Conservation (phyloP, 108 stramenopile genomes). For the Nitzschia putrida region DNA sequence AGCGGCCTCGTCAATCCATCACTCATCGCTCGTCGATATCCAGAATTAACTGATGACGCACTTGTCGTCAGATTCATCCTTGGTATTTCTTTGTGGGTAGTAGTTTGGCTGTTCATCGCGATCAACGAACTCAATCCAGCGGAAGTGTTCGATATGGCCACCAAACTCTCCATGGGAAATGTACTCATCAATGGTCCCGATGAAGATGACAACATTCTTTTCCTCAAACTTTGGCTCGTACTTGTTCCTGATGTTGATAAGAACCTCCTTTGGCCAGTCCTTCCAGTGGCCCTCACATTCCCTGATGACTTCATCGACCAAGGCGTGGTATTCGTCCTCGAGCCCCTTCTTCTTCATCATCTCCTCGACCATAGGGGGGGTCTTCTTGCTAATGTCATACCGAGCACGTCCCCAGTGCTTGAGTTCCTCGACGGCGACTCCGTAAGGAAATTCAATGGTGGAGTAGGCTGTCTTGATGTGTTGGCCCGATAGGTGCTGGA, state of each 20-base stretch:
- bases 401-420: conserved; percentile 36
- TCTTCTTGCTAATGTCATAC: conserved; percentile 45
- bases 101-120: conserved; percentile 51
- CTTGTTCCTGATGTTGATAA: conserved; percentile 33
- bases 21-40: too few relatives aligned
- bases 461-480: conserved; percentile 48
- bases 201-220: conserved; percentile 50
- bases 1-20: too few relatives aligned
- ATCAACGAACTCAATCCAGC: conserved; percentile 65
- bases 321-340: conserved; percentile 35
- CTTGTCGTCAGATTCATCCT: conserved; percentile 29
- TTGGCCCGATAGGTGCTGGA: conserved; percentile 43
- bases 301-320: conserved; percentile 40
- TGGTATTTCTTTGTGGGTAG: conserved; percentile 42
- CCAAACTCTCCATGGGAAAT: conserved; percentile 51
- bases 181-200: conserved; percentile 51
- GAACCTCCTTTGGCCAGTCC: conserved; percentile 44
- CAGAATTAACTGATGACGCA: conserved; percentile 17
- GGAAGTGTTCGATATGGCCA: conserved; percentile 48
- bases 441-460: conserved; percentile 50
- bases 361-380: conserved; percentile 42
- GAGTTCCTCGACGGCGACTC: conserved; percentile 58
- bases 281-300: conserved; percentile 32
- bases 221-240: conserved; percentile 44
- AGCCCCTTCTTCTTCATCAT: conserved; percentile 41